Base-by-base conservation (phyloP, 2,329 filamentous ascomycete species). In the Arthrobotrys megalospora region DNA sequence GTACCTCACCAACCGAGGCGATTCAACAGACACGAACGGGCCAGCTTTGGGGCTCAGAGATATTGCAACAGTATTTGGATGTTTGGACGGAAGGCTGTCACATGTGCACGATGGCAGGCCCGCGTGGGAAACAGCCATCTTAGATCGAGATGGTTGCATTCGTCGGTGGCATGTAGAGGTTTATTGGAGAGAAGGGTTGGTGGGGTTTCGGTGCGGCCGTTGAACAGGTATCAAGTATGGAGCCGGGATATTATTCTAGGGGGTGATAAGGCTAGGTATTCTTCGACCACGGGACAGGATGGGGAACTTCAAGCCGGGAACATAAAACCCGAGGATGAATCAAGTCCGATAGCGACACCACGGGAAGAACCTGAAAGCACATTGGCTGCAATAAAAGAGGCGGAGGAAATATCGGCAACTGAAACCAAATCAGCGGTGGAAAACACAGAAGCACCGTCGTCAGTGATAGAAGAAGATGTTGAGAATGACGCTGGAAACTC, bases 41-140 rank as follows among this genome's bases (percentile, higher is more conserved):
- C 7, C 21, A n/a, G 8, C 21, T 38, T 47, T 43, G 10, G 41
- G 58, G 1, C 11, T 8, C 2, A 3, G 6, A 38, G 5, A 11
- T 19, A n/a, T n/a, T 21, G 14, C 12, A 16, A 48, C 60, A 16
- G 36, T n/a, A 32, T 66, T 55, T 72, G 67, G 64, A 78, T 78
- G 75, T 78, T 72, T 47, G 62, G 62, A 36, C 67, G 67, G 67
- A 71, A 67, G 41, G 75, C 62, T 43, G 67, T 68, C 45, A 19
- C 14, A 60, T 60, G 24, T 19, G 36, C 63, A 58, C 60, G 75
- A 78, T 78, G 60, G 75, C 67, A 68, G 41, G 21, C 24, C 28
- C 67, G 62, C 45, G 43, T 72, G 52, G 67, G 50, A 21, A 16
- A 58, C 63, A 19, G 7, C 19, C 21, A 52, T 55, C 38, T 48